Percentiles rank a stretch among this genome's conserved stretches.
Evolutionary conservation across 257 asterid species (phyloP).

Genomic region (Voacanga thouarsii): DNA sequence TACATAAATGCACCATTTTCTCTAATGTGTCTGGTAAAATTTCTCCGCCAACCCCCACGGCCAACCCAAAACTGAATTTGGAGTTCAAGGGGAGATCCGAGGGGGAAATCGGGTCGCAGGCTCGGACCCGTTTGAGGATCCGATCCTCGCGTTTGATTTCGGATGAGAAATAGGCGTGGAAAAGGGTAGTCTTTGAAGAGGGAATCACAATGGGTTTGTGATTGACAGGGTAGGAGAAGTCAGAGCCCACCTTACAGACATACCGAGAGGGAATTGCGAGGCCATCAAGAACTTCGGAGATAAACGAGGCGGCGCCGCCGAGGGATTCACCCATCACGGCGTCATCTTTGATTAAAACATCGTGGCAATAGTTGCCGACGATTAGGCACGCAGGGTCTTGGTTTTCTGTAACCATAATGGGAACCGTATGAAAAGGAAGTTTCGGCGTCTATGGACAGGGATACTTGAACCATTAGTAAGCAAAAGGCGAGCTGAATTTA

Average conservation of each 20-base stretch:
- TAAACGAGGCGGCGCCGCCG: conserved; percentile 92
- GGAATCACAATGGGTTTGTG: conserved; percentile 45
- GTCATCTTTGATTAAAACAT: conserved; percentile 67
- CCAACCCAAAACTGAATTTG: conserved; percentile 68
- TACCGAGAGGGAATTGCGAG: conserved; percentile 50
- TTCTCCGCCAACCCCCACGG: conserved; percentile 94
- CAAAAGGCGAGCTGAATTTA: neutral
- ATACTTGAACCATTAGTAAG: conserved; percentile 13
- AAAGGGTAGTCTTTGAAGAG: conserved; percentile 57
- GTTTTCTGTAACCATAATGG: conserved; percentile 20
- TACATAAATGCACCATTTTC: conserved; percentile 67
- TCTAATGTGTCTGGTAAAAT: conserved; percentile 73
- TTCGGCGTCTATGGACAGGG: neutral
- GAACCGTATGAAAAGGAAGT: neutral
- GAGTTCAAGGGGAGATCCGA: conserved; percentile 53
- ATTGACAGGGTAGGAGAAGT: conserved; percentile 54
- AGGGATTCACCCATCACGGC: conserved; percentile 65
- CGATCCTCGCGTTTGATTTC: conserved; percentile 68
- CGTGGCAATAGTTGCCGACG: conserved; percentile 96
- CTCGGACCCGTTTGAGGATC: conserved; percentile 55
- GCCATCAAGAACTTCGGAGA: conserved; percentile 76
- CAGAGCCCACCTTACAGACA: conserved; percentile 72
- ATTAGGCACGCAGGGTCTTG: conserved; percentile 41
- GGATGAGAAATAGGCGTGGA: conserved; percentile 77
- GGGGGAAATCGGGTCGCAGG: conserved; percentile 62